A percentile compares a stretch with the other conserved stretches of the same genome.
phyloP scores from a whole-genome alignment of 83 land plant genomes.

The Diphasiastrum complanatum region DNA sequence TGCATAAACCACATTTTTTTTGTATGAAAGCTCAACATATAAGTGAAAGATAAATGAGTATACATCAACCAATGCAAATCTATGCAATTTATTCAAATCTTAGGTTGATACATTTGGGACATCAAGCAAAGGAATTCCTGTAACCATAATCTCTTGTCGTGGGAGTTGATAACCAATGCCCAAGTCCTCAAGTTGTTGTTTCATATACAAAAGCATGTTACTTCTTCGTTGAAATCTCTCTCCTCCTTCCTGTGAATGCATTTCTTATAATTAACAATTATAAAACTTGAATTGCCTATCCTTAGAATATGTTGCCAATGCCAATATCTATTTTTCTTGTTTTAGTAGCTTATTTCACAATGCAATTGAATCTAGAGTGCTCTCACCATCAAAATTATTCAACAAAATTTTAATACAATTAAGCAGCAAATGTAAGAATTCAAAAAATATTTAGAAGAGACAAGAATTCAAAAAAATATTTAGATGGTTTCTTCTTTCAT shows the following conservation, averaged over 20 bases:
- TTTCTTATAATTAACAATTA: slow-evolving; percentile 4
- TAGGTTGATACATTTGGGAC: too few species aligned
- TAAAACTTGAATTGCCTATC: neutral
- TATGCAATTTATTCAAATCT: too few species aligned
- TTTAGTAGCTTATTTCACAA: too few species aligned
- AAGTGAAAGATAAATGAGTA: too few species aligned
- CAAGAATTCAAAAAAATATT: neutral
- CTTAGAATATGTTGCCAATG: neutral
- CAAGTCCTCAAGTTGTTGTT: slow-evolving; percentile 28
- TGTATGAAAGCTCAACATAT: too few species aligned
- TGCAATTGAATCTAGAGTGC: too few species aligned
- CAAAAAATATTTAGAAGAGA: neutral
- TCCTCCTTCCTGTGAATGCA: slow-evolving; percentile 40
- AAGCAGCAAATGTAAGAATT: too few species aligned
- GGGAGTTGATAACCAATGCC: slow-evolving; percentile 34
- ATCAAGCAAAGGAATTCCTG: slow-evolving; percentile 28
- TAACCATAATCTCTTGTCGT: slow-evolving; percentile 33
- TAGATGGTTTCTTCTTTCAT: too few species aligned
- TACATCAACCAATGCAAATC: too few species aligned
- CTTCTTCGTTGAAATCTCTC: slow-evolving; percentile 40
- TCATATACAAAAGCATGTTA: slow-evolving; percentile 37
- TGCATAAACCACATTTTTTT: too few species aligned
- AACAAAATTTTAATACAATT: too few species aligned
- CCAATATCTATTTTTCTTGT: neutral
- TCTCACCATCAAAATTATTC: too few species aligned